A percentile compares a stretch with the other conserved stretches of the same genome.
Evolutionary conservation across 2,329 filamentous ascomycete species (phyloP).

Genomic region (Pyricularia sp.): DNA sequence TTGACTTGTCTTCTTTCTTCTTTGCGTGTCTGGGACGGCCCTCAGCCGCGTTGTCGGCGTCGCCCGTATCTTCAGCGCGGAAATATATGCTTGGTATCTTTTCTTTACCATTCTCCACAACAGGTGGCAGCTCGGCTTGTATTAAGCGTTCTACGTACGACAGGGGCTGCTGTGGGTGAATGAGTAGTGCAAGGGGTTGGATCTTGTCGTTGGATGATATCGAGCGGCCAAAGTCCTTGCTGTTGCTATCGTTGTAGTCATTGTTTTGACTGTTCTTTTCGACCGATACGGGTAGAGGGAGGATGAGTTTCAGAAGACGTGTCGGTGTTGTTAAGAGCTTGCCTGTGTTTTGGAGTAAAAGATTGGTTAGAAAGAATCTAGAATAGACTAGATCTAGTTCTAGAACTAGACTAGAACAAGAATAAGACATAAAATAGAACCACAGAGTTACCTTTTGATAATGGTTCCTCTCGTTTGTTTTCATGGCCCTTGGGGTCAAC

Average conservation of each 20-base stretch:
- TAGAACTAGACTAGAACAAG: not conserved
- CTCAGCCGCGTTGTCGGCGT: conserved; percentile 41
- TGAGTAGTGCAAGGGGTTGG: conserved; percentile 75
- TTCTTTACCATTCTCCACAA: conserved; percentile 55
- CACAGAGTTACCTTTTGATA: conserved; percentile 20
- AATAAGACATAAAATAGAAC: not conserved
- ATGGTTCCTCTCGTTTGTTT: conserved; percentile 14
- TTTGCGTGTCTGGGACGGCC: conserved; percentile 18
- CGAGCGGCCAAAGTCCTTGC: conserved; percentile 23
- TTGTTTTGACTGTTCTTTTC: conserved; percentile 25
- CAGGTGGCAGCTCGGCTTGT: conserved; percentile 71
- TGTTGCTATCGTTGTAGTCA: conserved; percentile 11
- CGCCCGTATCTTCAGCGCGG: conserved; percentile 59
- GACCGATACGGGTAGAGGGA: conserved; percentile 51
- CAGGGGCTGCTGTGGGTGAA: conserved; percentile 84
- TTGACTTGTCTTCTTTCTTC: conserved; percentile 18
- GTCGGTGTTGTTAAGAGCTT: conserved; percentile 76
- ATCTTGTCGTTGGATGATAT: conserved; percentile 36
- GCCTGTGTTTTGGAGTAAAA: conserved; percentile 28
- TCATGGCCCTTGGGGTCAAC: conserved; percentile 14
- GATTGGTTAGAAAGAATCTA: not conserved
- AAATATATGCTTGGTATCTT: conserved; percentile 70
- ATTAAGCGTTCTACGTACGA: conserved; percentile 86
- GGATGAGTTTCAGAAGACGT: conserved; percentile 68
- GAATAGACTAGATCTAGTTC: not conserved